Base-by-base conservation (phyloP, 257 asterid species). In the Solanum infundibuliforme region DNA sequence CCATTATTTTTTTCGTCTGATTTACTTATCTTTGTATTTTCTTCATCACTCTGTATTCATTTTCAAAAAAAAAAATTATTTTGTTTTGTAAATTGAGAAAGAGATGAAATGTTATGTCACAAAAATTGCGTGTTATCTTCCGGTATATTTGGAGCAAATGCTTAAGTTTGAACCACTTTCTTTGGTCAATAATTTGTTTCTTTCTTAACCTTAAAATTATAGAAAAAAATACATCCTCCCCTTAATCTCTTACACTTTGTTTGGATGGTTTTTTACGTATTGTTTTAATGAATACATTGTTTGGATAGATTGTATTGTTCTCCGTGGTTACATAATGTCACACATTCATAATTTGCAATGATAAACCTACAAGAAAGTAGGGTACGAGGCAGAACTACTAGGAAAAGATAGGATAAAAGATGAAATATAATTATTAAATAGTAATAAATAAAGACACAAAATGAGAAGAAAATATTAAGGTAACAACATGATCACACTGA, bases 1-100 rank as follows among this genome's bases (percentile, higher is more conserved):
- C 94, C 95, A 95, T 95, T 58, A 81, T 65, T 3, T 52, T 62
- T 62, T 41, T 25, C 6, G 3, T 23, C 13, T 84, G 1, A 25
- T 60, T 41, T 79, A 27, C 36, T 41, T 43, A 27, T 1, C 13
- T 2, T 6, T 43, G 5, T 8, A 77, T 2, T 77, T 76, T 76
- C 18, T 73, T 20, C 46, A 73, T 73, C 34, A 55, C 27, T 62
- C 16, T 34, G 32, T 69, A 18, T 68, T 52, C 20, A 32, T 36
- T 32, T 84, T 32, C 21, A 23, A 21, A 68, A 16, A 11, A 11
- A 10, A 25, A 9, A 25, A 6, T 76, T 39, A 6, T 29, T 39
- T 71, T 77, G 60, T 48, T 77, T 31, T 77, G 60, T 23, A 29
- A 77, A 77, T 13, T 79, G 65, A 79, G 66, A 27, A 35, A 74